A percentile compares a stretch with the other conserved stretches of the same genome.
Conservation (phyloP, 768 basidiomycete genomes). For the Amanita pseudoporphyria region DNA sequence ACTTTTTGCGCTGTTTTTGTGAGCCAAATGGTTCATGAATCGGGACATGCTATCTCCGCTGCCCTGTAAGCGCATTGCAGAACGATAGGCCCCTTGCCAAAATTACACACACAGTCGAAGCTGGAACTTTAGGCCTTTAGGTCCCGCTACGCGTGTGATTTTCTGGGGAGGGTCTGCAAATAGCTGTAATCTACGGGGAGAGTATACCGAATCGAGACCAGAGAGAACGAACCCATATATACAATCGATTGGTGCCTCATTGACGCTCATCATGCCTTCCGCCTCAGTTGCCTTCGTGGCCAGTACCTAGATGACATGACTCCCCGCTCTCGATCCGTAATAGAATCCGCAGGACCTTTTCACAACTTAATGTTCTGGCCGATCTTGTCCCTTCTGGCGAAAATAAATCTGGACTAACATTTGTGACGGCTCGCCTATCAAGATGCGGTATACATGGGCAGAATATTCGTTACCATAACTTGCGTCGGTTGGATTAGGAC, state of each 20-base stretch:
- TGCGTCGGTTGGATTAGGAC: conserved; percentile 42
- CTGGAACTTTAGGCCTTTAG: neutral
- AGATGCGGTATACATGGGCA: conserved; percentile 42
- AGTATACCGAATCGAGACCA: conserved; percentile 17
- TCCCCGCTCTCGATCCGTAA: conserved; percentile 39
- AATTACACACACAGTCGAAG: no score
- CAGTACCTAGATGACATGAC: conserved; percentile 27
- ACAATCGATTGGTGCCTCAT: conserved; percentile 46
- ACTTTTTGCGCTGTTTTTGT: conserved; percentile 52
- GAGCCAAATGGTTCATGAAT: conserved; percentile 69
- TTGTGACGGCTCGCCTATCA: conserved; percentile 36
- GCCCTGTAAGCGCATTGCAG: conserved; percentile 55
- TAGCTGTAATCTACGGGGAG: no score
- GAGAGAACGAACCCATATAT: conserved; percentile 62
- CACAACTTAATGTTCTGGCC: conserved; percentile 64
- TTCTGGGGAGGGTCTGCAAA: no score
- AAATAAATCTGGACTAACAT: conserved; percentile 20
- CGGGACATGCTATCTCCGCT: conserved; percentile 70
- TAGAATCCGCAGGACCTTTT: conserved; percentile 67
- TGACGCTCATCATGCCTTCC: conserved; percentile 59
- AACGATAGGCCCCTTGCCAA: no score
- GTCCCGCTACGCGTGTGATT: no score
- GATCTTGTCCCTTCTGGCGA: conserved; percentile 29
- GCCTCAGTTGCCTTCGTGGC: conserved; percentile 61
- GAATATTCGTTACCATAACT: conserved; percentile 45